Base-by-base conservation (phyloP, 2,329 filamentous ascomycete species). In the Arthrocladium fulminans region DNA sequence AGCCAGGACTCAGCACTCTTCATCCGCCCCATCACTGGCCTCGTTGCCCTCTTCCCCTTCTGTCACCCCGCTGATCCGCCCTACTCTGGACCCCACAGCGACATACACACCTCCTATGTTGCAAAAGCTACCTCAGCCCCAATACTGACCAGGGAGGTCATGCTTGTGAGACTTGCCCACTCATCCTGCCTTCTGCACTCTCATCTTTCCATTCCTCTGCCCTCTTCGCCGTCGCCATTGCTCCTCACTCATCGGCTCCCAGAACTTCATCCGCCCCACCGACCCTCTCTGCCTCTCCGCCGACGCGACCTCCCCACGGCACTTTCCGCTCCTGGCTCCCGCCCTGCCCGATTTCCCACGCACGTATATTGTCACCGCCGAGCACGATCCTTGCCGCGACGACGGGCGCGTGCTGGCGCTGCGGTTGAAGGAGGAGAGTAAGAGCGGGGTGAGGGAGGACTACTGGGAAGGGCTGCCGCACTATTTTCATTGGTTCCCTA, bases 221-320 rank as follows among this genome's bases (percentile, higher is more conserved):
- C 6, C 32, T 35, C 32, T 35, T 15, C 32, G 13, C 32, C 32
- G 13, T 35, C 32, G 6, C 13, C 32, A 35, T 15, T 29, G 27
- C 27, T 13, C 7, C 27, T 29, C 27, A 29, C 27, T 29, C 32
- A 35, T 35, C 32, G 13, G 10, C 32, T 35, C 13, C 27, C 32
- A 35, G 32, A 35, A 35, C 32, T 35, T 35, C 32, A 35, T 35
- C 32, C 32, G 32, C n/a, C 32, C 32, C 32, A 35, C 32, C 32
- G 17, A 35, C 13, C 32, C 32, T n/a, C 13, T 8, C 32, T 9
- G 32, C 32, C 32, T 35, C 32, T 35, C 32, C 32, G 32, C 32
- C 32, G 32, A 35, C n/a, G 32, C 32, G 13, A 35, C 32, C 32
- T 35, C 32, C 32, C 32, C 32, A 7, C 32, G 32, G 17, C 32